A percentile compares a stretch with the other conserved stretches of the same genome.
Evolutionary conservation across 495 filamentous ascomycete genomes (phyloP).

Genomic region (Lindgomyces ingoldianus): DNA sequence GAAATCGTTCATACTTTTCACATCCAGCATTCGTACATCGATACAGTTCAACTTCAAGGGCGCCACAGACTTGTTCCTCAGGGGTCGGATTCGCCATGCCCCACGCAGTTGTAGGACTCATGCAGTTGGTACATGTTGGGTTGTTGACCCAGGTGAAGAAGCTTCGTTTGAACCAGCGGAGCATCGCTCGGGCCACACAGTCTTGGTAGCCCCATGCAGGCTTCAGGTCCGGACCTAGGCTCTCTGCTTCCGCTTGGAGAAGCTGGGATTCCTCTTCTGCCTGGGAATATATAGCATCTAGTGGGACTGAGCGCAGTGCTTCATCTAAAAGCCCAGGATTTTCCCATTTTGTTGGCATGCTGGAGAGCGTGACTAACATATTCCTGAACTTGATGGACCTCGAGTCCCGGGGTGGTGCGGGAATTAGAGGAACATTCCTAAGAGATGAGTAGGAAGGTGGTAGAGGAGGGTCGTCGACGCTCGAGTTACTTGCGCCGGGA

Average conservation of each 20-base stretch:
- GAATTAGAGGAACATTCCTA: conserved; percentile 76
- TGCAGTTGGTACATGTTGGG: conserved; percentile 75
- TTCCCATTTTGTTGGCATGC: conserved; percentile 87
- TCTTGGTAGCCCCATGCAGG: conserved; percentile 98
- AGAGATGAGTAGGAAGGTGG: conserved; percentile 65
- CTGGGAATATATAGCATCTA: conserved; percentile 85
- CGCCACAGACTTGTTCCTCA: conserved; percentile 84
- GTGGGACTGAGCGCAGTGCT: conserved; percentile 76
- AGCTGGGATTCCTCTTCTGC: conserved; percentile 90
- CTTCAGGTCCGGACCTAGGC: conserved; percentile 64
- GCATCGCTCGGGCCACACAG: conserved; percentile 84
- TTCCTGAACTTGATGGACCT: conserved; percentile 81
- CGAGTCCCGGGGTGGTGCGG: conserved; percentile 69
- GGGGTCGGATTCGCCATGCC: conserved; percentile 80
- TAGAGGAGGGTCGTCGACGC: background rate
- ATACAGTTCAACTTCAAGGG: conserved; percentile 83
- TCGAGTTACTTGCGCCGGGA: conserved; percentile 9
- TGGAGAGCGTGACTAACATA: conserved; percentile 73
- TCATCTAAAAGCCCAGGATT: conserved; percentile 95
- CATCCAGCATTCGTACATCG: conserved; percentile 70
- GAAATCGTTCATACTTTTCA: conserved; percentile 78
- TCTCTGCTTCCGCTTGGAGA: conserved; percentile 78
- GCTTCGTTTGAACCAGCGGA: conserved; percentile 87
- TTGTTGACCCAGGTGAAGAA: conserved; percentile 98
- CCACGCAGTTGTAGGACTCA: conserved; percentile 73